Evolutionary conservation across 345 rosid species (phyloP).

Genomic region (Cardamine occulta): DNA sequence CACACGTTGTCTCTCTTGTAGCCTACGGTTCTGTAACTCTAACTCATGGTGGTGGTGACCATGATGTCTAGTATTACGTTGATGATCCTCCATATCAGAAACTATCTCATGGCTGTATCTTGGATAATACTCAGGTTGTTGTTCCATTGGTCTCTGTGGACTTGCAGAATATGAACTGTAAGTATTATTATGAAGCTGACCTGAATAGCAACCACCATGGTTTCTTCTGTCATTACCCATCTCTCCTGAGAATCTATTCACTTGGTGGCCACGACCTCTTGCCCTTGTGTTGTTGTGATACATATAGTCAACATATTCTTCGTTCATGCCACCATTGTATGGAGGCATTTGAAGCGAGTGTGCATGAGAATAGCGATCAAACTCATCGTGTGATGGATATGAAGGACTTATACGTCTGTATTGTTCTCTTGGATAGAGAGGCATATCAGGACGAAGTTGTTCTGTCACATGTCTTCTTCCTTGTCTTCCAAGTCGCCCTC

Average conservation of each 20-base stretch:
- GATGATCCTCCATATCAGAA: slow-evolving; percentile 52
- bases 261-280: slow-evolving; percentile 43
- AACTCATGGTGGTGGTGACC: slow-evolving; percentile 34
- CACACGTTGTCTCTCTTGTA: slow-evolving; percentile 51
- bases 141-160: slow-evolving; percentile 60
- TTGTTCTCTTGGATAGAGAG: slow-evolving; percentile 48
- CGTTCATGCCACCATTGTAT: slow-evolving; percentile 40
- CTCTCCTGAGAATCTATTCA: slow-evolving; percentile 57
- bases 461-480: slow-evolving; percentile 50
- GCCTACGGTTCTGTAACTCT: slow-evolving; percentile 44
- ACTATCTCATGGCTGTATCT: slow-evolving; percentile 46
- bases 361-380: slow-evolving; percentile 43
- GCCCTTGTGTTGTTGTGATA: slow-evolving; percentile 35
- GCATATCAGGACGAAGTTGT: slow-evolving; percentile 47
- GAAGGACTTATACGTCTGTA: slow-evolving; percentile 56
- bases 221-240: slow-evolving; percentile 41
- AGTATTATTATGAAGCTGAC: slow-evolving; percentile 43
- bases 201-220: slow-evolving; percentile 48
- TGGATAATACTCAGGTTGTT: slow-evolving; percentile 46
- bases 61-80: slow-evolving; percentile 43
- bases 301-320: slow-evolving; percentile 35
- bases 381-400: slow-evolving; percentile 50
- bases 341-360: slow-evolving; percentile 49
- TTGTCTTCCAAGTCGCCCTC: slow-evolving; percentile 46
- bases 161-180: slow-evolving; percentile 60